phyloP scores from a whole-genome alignment of 495 filamentous ascomycete genomes.

The Xylaria nigripes region DNA sequence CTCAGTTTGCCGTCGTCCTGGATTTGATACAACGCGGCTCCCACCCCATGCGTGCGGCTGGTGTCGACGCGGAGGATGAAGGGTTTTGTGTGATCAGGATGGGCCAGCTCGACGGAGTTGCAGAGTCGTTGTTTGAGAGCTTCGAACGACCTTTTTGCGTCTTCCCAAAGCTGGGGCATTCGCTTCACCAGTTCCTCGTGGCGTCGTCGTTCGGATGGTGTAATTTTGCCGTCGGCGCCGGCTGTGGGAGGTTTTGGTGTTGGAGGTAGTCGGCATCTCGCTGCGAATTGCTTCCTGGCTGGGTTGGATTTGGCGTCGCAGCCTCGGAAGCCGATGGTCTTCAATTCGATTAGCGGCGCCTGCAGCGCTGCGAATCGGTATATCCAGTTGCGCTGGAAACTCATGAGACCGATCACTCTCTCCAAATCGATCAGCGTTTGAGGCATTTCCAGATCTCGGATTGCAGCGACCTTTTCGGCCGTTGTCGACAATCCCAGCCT shows the following conservation, averaged over 20 bases:
- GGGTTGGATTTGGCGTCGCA: neutral
- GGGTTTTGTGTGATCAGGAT: neutral
- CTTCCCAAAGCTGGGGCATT: neutral
- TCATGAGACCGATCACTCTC: neutral
- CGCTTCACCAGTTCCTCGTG: neutral
- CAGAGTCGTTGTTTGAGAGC: neutral
- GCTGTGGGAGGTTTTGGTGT: neutral
- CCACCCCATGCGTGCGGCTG: neutral
- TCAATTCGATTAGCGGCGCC: neutral
- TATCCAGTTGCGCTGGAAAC: neutral
- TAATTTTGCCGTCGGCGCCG: neutral
- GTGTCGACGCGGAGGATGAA: neutral
- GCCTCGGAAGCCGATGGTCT: neutral
- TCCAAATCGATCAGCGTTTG: neutral
- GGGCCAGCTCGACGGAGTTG: neutral
- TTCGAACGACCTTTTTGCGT: neutral
- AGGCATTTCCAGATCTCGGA: neutral
- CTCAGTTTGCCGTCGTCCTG: neutral
- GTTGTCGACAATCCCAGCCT: constrained; percentile 2
- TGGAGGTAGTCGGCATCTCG: neutral
- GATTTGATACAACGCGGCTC: neutral
- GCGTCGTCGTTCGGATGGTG: neutral
- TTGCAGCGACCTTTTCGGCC: neutral
- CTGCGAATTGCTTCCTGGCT: neutral
- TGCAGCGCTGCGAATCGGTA: neutral